phyloP scores from a whole-genome alignment of 2,329 filamentous ascomycete genomes.

The Thielaviopsis euricoi region DNA sequence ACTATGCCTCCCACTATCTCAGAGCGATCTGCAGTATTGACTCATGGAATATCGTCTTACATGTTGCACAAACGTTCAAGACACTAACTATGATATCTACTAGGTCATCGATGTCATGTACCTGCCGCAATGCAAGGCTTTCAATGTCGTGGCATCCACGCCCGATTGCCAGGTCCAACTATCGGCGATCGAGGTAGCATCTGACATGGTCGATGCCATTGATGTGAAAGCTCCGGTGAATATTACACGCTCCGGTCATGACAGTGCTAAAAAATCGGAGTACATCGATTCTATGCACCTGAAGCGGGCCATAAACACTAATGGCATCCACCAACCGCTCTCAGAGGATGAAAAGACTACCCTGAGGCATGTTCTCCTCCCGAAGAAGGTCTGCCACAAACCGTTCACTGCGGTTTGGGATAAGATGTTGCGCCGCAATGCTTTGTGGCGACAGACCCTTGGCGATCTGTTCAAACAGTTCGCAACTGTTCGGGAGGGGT shows the following conservation, averaged over 20 bases:
- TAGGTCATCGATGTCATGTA: background rate
- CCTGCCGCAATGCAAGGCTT: background rate
- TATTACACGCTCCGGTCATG: too few relatives aligned
- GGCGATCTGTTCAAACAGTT: slow-evolving; percentile 3
- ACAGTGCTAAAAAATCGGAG: too few relatives aligned
- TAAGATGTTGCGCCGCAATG: background rate
- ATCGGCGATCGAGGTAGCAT: background rate
- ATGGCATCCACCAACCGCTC: background rate
- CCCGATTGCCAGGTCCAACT: background rate
- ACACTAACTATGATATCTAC: background rate
- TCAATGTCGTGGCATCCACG: background rate
- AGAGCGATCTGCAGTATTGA: too few relatives aligned
- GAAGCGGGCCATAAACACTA: background rate
- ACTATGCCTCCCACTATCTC: too few relatives aligned
- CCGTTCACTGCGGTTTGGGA: slow-evolving; percentile 3
- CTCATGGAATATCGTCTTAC: too few relatives aligned
- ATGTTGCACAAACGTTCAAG: background rate
- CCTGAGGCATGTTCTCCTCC: background rate
- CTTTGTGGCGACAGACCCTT: background rate
- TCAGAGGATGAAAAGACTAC: background rate
- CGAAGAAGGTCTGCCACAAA: background rate
- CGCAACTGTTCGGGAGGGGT: slow-evolving; percentile 1
- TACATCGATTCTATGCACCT: background rate
- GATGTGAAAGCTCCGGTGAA: too few relatives aligned
- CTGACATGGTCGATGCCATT: background rate